Percentiles rank a stretch among this genome's conserved stretches.
phyloP scores from a whole-genome alignment of 768 basidiomycete species.

The Chalciporus chontae region DNA sequence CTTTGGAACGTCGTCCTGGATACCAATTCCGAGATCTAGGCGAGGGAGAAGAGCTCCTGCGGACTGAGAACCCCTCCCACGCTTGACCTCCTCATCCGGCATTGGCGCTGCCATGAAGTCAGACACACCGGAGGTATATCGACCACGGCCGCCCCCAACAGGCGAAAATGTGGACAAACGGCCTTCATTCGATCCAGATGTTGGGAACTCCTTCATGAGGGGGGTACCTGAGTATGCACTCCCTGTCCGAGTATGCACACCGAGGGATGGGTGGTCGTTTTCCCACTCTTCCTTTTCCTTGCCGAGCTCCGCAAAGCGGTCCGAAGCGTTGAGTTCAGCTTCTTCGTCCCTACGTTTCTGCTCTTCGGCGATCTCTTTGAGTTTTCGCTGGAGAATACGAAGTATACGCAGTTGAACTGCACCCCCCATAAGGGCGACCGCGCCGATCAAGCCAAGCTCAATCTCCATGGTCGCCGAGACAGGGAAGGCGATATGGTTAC shows the following conservation, averaged over 20 bases:
- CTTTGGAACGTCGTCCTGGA: conserved; percentile 71
- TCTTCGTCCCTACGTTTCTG: conserved; percentile 69
- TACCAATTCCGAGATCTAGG: conserved; percentile 71
- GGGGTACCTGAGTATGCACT: conserved; percentile 63
- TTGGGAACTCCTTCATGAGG: conserved; percentile 62
- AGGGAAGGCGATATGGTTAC: conserved; percentile 69
- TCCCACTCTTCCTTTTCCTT: conserved; percentile 86
- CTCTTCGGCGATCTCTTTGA: conserved; percentile 76
- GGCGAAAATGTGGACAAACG: conserved; percentile 47
- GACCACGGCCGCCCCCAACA: conserved; percentile 48
- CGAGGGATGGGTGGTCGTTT: conserved; percentile 67
- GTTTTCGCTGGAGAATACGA: conserved; percentile 71
- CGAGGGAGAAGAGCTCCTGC: conserved; percentile 57
- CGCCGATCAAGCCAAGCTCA: conserved; percentile 84
- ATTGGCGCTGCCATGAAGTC: conserved; percentile 66
- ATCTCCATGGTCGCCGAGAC: conserved; percentile 90
- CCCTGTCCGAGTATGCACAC: conserved; percentile 57
- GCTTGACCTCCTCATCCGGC: conserved; percentile 58
- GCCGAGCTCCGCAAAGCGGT: conserved; percentile 58
- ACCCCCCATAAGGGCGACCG: conserved; percentile 79
- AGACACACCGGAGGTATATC: conserved; percentile 65
- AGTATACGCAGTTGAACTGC: conserved; percentile 90
- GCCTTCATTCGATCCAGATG: conserved; percentile 44
- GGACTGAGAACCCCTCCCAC: conserved; percentile 46
- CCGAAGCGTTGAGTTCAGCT: conserved; percentile 71